Evolutionary conservation across 208 protist species (phyloP).

Genomic region (Acanthamoeba rhysodes): DNA sequence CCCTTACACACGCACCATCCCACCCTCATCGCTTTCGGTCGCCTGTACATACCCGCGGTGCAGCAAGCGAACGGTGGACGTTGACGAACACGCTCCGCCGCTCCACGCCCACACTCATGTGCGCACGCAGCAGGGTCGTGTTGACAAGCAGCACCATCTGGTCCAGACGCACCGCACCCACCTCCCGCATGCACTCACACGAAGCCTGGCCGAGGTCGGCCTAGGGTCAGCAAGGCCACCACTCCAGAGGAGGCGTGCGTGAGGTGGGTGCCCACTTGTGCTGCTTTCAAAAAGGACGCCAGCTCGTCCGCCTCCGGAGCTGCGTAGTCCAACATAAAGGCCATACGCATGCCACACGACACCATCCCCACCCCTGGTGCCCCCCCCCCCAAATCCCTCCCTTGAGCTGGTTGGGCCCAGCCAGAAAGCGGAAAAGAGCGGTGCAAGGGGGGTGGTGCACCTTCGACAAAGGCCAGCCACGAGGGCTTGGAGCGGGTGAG

Average conservation of each 20-base stretch:
- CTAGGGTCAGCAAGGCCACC: neutral
- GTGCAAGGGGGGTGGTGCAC: neutral
- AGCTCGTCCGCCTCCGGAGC: neutral
- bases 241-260: too few species aligned
- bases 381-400: neutral
- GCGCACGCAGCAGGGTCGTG: neutral
- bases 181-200: neutral
- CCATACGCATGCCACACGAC: neutral
- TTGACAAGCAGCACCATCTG: conserved; percentile 46
- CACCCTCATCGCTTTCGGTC: neutral
- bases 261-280: neutral
- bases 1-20: neutral
- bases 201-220: neutral
- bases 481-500: neutral
- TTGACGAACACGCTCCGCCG: neutral
- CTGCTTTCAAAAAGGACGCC: neutral
- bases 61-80: conserved; percentile 14
- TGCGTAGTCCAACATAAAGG: conserved; percentile 23
- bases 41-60: neutral
- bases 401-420: too few species aligned
- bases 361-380: neutral
- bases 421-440: too few species aligned
- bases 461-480: neutral
- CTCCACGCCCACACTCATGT: neutral
- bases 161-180: conserved; percentile 2